Evolutionary conservation across 2,329 filamentous ascomycete species (phyloP).

Genomic region (Xylariaceae sp.): DNA sequence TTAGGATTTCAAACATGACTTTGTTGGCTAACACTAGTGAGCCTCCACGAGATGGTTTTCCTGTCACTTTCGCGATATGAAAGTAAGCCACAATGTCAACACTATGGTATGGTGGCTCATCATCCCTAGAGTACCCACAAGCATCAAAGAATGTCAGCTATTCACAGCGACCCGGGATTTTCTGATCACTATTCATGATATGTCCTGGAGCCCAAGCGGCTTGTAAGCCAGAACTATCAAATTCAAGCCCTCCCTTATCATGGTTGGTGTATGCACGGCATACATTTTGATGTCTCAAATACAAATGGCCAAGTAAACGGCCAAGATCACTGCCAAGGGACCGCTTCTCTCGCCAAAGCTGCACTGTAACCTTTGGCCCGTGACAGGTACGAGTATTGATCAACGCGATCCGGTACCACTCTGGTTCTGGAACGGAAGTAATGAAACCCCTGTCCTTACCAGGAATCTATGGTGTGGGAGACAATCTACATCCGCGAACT

Average conservation of each 20-base stretch:
- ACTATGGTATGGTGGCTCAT: too few relatives aligned
- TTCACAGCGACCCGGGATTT: too few relatives aligned
- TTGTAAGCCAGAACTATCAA: too few relatives aligned
- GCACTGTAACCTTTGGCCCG: conserved; percentile 23
- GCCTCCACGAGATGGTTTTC: too few relatives aligned
- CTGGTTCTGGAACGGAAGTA: conserved; percentile 29
- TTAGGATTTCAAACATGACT: too few relatives aligned
- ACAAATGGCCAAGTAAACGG: not conserved
- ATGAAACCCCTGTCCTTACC: conserved; percentile 17
- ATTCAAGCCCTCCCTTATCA: not conserved
- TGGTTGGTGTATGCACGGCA: not conserved
- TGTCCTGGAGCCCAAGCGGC: too few relatives aligned
- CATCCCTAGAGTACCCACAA: too few relatives aligned
- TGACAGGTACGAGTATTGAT: conserved; percentile 21
- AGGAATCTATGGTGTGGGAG: conserved; percentile 1
- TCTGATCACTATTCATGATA: not conserved
- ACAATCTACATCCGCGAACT: conserved; percentile 17
- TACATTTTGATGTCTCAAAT: conserved; percentile 6
- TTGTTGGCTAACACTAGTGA: too few relatives aligned
- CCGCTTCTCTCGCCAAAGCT: conserved; percentile 13
- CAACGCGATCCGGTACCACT: conserved; percentile 25
- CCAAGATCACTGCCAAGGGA: conserved; percentile 18
- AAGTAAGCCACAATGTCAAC: too few relatives aligned
- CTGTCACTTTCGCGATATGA: too few relatives aligned
- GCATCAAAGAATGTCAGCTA: too few relatives aligned